Base-by-base conservation (phyloP, 164 flowering plant species). In the Stephania japonica region DNA sequence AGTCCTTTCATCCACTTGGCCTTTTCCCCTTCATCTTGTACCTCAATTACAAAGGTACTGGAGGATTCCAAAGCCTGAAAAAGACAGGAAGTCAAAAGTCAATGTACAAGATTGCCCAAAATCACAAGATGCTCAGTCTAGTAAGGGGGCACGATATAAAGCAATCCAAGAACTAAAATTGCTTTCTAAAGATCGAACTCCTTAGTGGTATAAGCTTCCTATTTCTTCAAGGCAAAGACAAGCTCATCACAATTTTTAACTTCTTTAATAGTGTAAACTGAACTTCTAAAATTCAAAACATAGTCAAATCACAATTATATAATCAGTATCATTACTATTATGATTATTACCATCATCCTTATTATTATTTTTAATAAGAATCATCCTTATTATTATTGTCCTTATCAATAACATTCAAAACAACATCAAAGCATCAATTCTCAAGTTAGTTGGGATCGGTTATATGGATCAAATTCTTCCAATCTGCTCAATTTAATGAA, bases 61-160 rank as follows among this genome's bases (percentile, higher is more conserved):
- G 93, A 89, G 47, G 98, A 91, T 78, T 96, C 99, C 82, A 96
- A 76, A 72, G 92, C 98, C 99, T 96, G 75, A 65, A 75, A 64
- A 47, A n/a, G 49, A 69, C 69, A 75, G 16, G 12, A 59, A 67
- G n/a, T 14, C 3, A 73, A 73, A 19, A n/a, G n/a, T 18, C 5
- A 56, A 14, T 21, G 18, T 21, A 5, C 63, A 19, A 21, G 63
- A 56, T 56, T 56, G 12, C 63, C 18, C 23, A 19, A 56, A 56
- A 56, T 16, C 63, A 56, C 63, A 56, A 19, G 18, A 56, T 56
- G 50, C 38, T 16, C 12, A 44, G 50, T 44, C 19, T 64, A 24
- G 67, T 25, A 44, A 9, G 32, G 3, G 32, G 26, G 14, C 67
- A 8, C 11, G 67, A 16, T 11, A 26, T 11, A 64, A 64, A 64